Evolutionary conservation across 495 filamentous ascomycete species (phyloP).

Genomic region (Trichoderma virens): DNA sequence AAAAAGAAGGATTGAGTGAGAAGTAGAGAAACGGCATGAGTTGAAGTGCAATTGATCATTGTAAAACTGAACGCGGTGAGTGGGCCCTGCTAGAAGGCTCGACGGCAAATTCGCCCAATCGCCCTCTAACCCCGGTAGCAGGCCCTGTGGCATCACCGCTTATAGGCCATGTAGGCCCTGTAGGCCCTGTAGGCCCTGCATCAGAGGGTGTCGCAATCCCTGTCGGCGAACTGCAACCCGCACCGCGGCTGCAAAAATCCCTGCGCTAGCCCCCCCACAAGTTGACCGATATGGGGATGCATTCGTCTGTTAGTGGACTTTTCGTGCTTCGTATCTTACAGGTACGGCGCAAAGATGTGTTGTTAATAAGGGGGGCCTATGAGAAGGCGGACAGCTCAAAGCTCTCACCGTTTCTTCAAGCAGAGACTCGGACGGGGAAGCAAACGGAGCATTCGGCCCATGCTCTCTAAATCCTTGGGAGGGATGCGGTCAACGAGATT

Average conservation of each 20-base stretch:
- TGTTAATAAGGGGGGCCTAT: background rate
- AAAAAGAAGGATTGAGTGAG: background rate
- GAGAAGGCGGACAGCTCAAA: background rate
- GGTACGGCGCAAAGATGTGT: background rate
- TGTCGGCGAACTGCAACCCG: background rate
- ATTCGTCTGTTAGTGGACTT: background rate
- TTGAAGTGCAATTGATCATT: background rate
- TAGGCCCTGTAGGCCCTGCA: background rate
- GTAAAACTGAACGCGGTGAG: background rate
- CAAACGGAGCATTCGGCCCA: background rate
- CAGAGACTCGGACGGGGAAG: background rate
- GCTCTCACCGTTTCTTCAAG: conserved; percentile 2
- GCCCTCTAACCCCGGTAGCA: background rate
- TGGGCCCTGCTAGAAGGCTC: background rate
- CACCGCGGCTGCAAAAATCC: conserved; percentile 1
- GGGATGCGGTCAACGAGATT: too few species aligned
- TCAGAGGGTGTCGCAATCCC: background rate
- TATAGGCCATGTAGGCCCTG: background rate
- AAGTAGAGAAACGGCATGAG: background rate
- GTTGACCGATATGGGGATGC: background rate
- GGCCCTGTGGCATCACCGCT: too few species aligned
- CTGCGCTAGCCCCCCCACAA: background rate
- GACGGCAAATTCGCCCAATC: background rate
- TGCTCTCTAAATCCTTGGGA: background rate
- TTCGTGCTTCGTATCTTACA: background rate